Base-by-base conservation (phyloP, 1,284 basidiomycete genomes). In the Puccinia hordei region DNA sequence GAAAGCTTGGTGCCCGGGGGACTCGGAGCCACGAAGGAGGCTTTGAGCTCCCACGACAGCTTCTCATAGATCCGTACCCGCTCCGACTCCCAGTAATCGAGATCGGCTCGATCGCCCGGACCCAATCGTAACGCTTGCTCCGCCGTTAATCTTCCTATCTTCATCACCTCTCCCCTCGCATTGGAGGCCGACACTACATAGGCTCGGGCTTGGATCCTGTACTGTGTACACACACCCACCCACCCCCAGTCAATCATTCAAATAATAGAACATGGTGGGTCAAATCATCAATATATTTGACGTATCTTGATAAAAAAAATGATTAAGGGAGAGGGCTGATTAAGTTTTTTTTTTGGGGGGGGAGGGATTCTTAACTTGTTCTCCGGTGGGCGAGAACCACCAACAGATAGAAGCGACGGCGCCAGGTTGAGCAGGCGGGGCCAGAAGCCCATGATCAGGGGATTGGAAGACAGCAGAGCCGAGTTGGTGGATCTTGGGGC, bases 401-500 rank as follows among this genome's bases (percentile, higher is more conserved):
- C 75, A 77, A 69, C 75, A 77, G 35, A 77, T 68, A 0, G 75
- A 77, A 35, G 75, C 61, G 2, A 65, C 8, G 19, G 30, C 13
- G 30, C 75, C 75, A 30, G 35, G 24, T 77, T 77, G 75, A 66
- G 30, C 10, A 38, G 59, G 38, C 17, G 59, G 33, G 33, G 33
- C 13, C 44, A 15, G 24, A 24, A 8, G 38, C 3, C 30, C n/a
- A n/a, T 24, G 41, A 38, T 57, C 13, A n/a, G 57, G 1, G n/a
- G n/a, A n/a, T n/a, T n/a, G n/a, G n/a, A n/a, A n/a, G n/a, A n/a
- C n/a, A n/a, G n/a, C n/a, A n/a, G n/a, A n/a, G n/a, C n/a, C n/a
- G n/a, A n/a, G n/a, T 68, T 77, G 75, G 30, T 69, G 33, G 61
- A 77, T 53, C 63, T 77, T 77, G 12, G 75, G 75, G 49, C 75